Evolutionary conservation across 257 asterid species (phyloP).

Genomic region (Nicotiana otophora): DNA sequence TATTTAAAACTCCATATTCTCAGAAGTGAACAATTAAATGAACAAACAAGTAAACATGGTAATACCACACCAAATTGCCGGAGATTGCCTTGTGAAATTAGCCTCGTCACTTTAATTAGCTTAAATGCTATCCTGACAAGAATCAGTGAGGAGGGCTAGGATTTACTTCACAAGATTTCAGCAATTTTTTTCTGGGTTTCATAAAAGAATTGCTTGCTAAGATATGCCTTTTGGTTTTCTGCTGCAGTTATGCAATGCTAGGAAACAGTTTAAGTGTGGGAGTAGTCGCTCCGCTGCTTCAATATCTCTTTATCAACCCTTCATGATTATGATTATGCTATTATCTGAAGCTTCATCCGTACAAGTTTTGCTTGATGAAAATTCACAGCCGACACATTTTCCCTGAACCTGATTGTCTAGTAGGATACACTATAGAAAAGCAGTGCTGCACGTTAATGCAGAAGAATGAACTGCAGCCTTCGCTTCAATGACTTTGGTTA

Average conservation of each 20-base stretch:
- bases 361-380: background rate
- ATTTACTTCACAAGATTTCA: background rate
- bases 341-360: background rate
- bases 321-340: background rate
- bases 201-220: background rate
- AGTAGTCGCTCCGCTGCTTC: slow-evolving; percentile 65
- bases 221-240: background rate
- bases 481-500: background rate
- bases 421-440: background rate
- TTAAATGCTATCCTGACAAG: background rate
- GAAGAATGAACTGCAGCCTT: background rate
- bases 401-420: background rate
- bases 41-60: background rate
- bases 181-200: background rate
- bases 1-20: background rate
- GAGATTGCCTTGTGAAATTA: slow-evolving; percentile 4
- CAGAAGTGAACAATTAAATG: background rate
- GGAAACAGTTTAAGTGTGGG: slow-evolving; percentile 88
- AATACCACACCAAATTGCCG: background rate
- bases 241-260: slow-evolving; percentile 78
- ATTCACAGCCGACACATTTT: background rate
- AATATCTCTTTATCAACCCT: slow-evolving; percentile 43
- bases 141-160: background rate
- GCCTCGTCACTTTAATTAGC: background rate
- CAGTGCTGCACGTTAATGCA: background rate